Base-by-base conservation (phyloP, 140 eudicot species). In the Cichorium intybus region DNA sequence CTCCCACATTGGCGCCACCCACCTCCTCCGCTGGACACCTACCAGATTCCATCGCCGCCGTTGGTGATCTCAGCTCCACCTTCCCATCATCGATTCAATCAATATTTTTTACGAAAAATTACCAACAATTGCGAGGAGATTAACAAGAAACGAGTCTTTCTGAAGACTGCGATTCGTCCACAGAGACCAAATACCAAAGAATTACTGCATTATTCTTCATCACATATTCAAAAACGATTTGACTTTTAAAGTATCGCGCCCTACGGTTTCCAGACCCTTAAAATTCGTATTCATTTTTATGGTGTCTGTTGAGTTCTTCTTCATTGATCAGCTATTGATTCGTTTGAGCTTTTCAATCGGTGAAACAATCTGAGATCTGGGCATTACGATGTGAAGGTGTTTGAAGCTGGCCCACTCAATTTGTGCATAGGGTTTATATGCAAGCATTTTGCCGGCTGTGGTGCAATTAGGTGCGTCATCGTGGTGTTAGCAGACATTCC, bases 1-100 rank as follows among this genome's bases (percentile, higher is more conserved):
- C 84, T 90, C 10, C 97, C 97, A 6, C 81, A 78, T 78, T 90
- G 97, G 97, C 85, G 86, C 78, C 97, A 84, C 81, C 95, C 95
- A 2, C 95, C 97, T 2, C 97, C 95, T 14, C 88, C 93, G 56
- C 70, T 90, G 7, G 84, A 90, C 73, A 39, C 80, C 35, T 75
- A 75, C 66, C 82, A 84, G 74, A 90, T 90, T 50, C 97, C 97
- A 14, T 80, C 97, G 22, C 95, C 95, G 5, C 82, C 97, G 26
- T 72, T 79, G 68, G 60, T 63, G 16, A 35, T 85, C 49, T 78
- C 82, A 4, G 15, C 81, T 3, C 80, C 78, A 22, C 75, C 77
- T 5, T 17, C 66, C 53, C 12, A 65, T 10, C 72, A 61, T 21
- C 64, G 47, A 11, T 35, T 60, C 54, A 58, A n/a, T 37, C 29